Evolutionary conservation across 495 filamentous ascomycete species (phyloP).

Genomic region (Neurospora sp.): DNA sequence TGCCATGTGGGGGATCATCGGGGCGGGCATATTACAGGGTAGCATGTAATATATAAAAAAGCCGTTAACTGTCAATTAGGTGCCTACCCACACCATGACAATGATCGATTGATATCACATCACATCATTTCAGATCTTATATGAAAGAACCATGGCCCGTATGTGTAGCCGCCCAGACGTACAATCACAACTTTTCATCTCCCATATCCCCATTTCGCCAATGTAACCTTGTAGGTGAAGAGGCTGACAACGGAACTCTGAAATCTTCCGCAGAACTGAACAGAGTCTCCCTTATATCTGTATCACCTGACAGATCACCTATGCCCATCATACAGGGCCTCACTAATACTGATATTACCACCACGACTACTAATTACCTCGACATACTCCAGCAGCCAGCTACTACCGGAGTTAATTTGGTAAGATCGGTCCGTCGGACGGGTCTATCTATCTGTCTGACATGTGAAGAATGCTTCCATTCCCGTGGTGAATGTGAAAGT

Average conservation of each 20-base stretch:
- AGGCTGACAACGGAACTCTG: neutral
- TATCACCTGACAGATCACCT: neutral
- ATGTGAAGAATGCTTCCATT: too few species aligned
- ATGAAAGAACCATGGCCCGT: neutral
- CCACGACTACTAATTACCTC: neutral
- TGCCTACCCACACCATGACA: neutral
- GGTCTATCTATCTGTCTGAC: neutral
- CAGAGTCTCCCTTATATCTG: neutral
- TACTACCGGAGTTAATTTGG: neutral
- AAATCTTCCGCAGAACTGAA: neutral
- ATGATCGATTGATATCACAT: neutral
- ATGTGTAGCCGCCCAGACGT: neutral
- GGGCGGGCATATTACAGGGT: neutral
- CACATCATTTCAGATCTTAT: neutral
- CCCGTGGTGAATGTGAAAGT: too few species aligned
- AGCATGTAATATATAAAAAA: neutral
- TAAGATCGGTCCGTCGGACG: neutral
- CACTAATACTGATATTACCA: neutral
- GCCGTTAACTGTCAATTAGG: neutral
- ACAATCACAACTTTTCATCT: neutral
- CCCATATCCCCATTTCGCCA: neutral
- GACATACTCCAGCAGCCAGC: neutral
- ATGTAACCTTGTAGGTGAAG: neutral
- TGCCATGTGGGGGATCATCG: neutral
- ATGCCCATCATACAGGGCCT: neutral